Base-by-base conservation (phyloP, 2,329 filamentous ascomycete species). In the Apiospora hydei region DNA sequence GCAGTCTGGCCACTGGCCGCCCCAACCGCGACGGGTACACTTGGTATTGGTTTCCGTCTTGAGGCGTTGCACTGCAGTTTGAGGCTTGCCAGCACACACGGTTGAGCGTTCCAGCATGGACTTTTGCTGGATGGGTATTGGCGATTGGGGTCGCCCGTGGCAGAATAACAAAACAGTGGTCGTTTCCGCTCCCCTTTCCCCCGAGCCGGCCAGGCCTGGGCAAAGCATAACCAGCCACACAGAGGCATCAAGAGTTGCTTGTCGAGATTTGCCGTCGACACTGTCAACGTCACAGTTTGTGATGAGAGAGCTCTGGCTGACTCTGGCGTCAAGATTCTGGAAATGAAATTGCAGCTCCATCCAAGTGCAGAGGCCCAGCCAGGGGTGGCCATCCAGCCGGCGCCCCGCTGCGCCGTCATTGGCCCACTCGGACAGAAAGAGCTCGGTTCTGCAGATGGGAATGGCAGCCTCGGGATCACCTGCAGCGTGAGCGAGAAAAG, bases 341-440 rank as follows among this genome's bases (percentile, higher is more conserved):
- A 64, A 41, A 41, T 41, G 57, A 64, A 64, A 64, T 64, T 64
- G 57, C 57, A 38, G 14, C 34, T 38, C 57, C 57, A 64, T 64
- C 30, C 34, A 64, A 41, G 57, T 41, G 57, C 57, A 64, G 57
- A 41, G 34, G 34, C 18, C 57, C 41, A 41, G 57, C 10, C 34
- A 64, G 21, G 34, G 21, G 11, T 21, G 14, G 57, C 57, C 30
- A 64, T 64, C 57, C 38, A 61, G 53, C 53, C 53, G 53, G 16
- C 30, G 53, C 53, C 53, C 53, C 53, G 30, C 53, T 26, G 8
- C 16, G 18, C 18, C 53, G 53, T 38, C 30, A 61, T 61, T 61
- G 53, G 53, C 26, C 34, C 53, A n/a, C 46, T 49, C n/a, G 3
- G 46, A 18, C 26, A n/a, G 47, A 21, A 51, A 24, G 49, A 7